These are phyloP conservation scores for Sclerotinia spermophila DNA, from an alignment of 2,329 filamentous ascomycete genomes.

Conservation along the genomic window DNA sequence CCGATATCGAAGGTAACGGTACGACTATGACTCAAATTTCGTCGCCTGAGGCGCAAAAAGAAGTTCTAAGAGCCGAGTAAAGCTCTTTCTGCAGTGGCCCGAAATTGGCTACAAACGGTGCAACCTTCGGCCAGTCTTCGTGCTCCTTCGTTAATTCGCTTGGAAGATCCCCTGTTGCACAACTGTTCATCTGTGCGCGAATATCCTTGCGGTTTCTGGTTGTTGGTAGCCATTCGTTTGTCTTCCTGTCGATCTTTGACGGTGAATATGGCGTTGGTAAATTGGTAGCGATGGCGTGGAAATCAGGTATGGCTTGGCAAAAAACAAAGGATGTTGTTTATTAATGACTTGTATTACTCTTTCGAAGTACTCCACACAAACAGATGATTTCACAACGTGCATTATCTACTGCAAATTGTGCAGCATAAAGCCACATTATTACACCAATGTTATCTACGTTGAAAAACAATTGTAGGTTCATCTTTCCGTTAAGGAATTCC, in stretches of 20 bases:
- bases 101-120: slow-evolving; percentile 21
- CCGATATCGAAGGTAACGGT: slow-evolving; percentile 63
- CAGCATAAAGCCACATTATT: not conserved
- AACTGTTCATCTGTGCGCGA: not conserved
- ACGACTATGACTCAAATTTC: slow-evolving; percentile 33
- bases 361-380: not conserved
- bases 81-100: slow-evolving; percentile 24
- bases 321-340: not conserved
- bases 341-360: not conserved
- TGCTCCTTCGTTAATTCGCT: not conserved
- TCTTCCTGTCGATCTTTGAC: slow-evolving; percentile 10
- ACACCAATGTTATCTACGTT: not conserved
- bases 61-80: slow-evolving; percentile 26
- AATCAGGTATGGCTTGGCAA: slow-evolving; percentile 1
- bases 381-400: not conserved
- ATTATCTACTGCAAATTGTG: not conserved
- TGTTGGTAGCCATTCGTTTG: slow-evolving; percentile 4
- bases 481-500: not conserved
- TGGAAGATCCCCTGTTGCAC: slow-evolving; percentile 6
- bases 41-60: slow-evolving; percentile 21
- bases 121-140: slow-evolving; percentile 3
- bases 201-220: not conserved
- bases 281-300: slow-evolving; percentile 4
- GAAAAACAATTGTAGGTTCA: not conserved
- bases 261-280: slow-evolving; percentile 1